Conservation (phyloP, 1,284 basidiomycete genomes). For the Ustilago bromivora region DNA sequence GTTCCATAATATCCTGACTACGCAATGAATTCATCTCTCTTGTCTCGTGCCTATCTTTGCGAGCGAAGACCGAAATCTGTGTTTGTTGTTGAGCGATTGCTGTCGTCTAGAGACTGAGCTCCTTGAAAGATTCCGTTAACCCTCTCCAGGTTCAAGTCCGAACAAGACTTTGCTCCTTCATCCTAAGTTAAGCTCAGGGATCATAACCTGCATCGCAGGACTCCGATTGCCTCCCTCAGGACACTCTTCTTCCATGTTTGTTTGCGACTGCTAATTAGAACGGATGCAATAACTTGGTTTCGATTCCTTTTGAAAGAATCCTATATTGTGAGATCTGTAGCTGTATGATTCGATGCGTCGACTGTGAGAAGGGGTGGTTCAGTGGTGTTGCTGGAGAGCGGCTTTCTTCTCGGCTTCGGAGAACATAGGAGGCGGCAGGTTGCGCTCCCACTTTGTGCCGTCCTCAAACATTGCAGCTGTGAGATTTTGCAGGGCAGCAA, state of each 20-base stretch:
- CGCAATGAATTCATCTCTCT: not conserved
- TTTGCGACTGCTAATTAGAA: not conserved
- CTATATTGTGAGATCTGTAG: not conserved
- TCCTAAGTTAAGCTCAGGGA: no score
- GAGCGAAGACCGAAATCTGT: no score
- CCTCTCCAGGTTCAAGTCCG: no score
- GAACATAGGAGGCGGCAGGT: constrained; percentile 65
- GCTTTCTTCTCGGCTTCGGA: constrained; percentile 67
- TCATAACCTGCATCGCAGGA: not conserved
- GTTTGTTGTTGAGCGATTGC: no score
- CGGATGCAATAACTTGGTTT: not conserved
- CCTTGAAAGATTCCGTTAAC: no score
- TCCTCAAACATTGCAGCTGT: constrained; percentile 67
- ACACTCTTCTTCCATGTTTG: not conserved
- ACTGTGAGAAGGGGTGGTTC: not conserved
- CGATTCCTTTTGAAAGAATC: not conserved
- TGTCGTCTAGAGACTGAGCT: no score
- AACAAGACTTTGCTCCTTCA: no score
- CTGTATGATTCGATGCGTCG: not conserved
- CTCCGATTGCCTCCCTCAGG: not conserved
- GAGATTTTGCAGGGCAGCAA: not conserved
- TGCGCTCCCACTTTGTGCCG: constrained; percentile 68
- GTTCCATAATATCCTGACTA: not conserved
- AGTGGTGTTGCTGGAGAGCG: constrained; percentile 60
- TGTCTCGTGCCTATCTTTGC: not conserved